Evolutionary conservation across 2,329 filamentous ascomycete genomes (phyloP), one percentile per base, ranked within the genome.

Genomic region (Dothistroma pini): DNA sequence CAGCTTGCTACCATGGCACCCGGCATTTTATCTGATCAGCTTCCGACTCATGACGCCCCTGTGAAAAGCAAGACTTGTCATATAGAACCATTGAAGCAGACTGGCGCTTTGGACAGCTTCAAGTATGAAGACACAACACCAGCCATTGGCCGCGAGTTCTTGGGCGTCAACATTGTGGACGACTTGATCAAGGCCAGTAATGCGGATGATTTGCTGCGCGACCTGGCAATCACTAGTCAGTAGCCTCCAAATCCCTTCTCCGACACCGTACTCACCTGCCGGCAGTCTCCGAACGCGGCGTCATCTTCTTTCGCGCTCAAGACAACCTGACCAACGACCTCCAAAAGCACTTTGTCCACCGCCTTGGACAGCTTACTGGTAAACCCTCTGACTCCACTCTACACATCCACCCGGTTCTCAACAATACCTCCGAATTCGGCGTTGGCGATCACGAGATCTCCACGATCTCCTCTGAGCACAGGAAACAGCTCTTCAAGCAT

Each of bases 261-360:
- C 21, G 0, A 9, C 48, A 16, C 11, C 10, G 41, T 47, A 21
- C 60, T 66, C 44, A 56, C 52, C 38, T 31, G 50, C 16, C 11
- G 19, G 14, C 54, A 88, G 86, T 90, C 66, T 89, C 87, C 1
- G 83, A 85, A 62, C 83, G 87, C 0, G 87, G 87, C 11, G 87
- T 90, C 2, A 86, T 89, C 38, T 89, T 90, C 76, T 88, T 90
- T 75, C 83, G 86, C 21, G 41, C 34, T 34, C 87, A 90, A 64
- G 76, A 85, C 68, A 78, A 82, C 70, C 74, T 89, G 38, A 82
- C 80, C 64, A 82, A 88, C 69, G 84, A 86, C 1, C 79, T 87
- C 14, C 81, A 84, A 68, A 90, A 90, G 74, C 77, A 86, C 57
- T 78, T 90, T 0, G 83, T 85, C 54, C 78, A 85, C 14, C 79